Conservation (phyloP, 805 yeast genomes). For the Ogataea allantospora region DNA sequence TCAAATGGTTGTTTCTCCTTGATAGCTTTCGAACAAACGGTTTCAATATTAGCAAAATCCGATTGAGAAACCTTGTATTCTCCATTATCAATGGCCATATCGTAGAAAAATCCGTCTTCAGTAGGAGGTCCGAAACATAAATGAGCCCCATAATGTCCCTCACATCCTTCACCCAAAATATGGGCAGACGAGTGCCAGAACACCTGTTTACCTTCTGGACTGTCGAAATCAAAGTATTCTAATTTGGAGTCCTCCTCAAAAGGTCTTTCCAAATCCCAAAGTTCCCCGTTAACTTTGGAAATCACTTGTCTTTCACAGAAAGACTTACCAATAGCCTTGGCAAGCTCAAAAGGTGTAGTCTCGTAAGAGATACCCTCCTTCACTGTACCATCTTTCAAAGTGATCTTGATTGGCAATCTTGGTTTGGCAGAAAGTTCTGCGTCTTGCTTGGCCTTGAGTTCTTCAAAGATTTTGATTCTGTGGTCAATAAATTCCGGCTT, state of each 20-base stretch:
- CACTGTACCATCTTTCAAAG: constrained; percentile 81
- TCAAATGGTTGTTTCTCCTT: constrained; percentile 95
- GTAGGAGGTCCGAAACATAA: constrained; percentile 96
- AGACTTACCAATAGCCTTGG: constrained; percentile 79
- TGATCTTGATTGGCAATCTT: constrained; percentile 62
- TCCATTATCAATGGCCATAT: constrained; percentile 81
- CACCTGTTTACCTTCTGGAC: constrained; percentile 92
- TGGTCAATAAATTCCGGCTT: constrained; percentile 82
- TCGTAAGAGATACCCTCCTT: constrained; percentile 84
- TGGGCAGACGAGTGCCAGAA: constrained; percentile 99
- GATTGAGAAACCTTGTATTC: constrained; percentile 72
- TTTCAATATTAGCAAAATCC: constrained; percentile 83
- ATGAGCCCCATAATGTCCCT: constrained; percentile 93
- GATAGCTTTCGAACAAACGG: constrained; percentile 83
- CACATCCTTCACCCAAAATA: constrained; percentile 96
- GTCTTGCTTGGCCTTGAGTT: constrained; percentile 74
- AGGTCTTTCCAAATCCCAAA: constrained; percentile 97
- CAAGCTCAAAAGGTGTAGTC: constrained; percentile 85
- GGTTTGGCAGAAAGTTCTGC: constrained; percentile 63
- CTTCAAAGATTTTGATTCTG: constrained; percentile 76
- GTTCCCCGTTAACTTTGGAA: constrained; percentile 81
- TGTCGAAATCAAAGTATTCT: constrained; percentile 86
- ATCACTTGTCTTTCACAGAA: constrained; percentile 87
- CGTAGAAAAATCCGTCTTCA: constrained; percentile 96
- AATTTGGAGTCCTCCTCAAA: constrained; percentile 68